Conservation (phyloP, 331 rosid species). For the Phaseolus coccineus region DNA sequence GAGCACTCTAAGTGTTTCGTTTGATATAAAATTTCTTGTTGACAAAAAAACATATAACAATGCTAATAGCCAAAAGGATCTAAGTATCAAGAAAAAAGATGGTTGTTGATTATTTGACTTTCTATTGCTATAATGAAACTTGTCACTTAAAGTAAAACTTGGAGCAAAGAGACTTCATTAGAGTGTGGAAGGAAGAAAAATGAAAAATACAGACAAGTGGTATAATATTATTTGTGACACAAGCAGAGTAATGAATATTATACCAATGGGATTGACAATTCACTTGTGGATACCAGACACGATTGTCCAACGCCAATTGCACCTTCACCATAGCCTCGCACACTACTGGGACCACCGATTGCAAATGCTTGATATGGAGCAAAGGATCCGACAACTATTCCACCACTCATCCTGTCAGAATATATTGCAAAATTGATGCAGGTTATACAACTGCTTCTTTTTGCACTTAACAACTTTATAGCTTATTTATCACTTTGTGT, state of each 20-base stretch:
- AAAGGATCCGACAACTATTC: constrained; percentile 69
- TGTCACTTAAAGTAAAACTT: too few species aligned
- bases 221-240: background rate
- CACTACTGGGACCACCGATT: constrained; percentile 70
- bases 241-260: background rate
- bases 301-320: constrained; percentile 75
- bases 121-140: too few species aligned
- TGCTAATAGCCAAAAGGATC: background rate
- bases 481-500: background rate
- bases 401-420: constrained; percentile 67
- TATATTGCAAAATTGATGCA: constrained; percentile 8
- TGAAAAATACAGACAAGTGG: background rate
- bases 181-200: background rate
- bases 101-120: too few species aligned
- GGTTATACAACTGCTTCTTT: background rate
- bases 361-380: constrained; percentile 83
- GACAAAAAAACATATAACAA: background rate
- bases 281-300: constrained; percentile 61
- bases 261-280: constrained; percentile 69
- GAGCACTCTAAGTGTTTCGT: too few species aligned
- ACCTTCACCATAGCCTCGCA: constrained; percentile 78
- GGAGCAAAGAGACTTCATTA: too few species aligned
- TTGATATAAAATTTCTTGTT: too few species aligned
- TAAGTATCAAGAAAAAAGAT: background rate
- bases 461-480: too few species aligned